These are phyloP conservation scores for Solanum sitiens DNA, from an alignment of 257 asterid species.

Conservation along the genomic window DNA sequence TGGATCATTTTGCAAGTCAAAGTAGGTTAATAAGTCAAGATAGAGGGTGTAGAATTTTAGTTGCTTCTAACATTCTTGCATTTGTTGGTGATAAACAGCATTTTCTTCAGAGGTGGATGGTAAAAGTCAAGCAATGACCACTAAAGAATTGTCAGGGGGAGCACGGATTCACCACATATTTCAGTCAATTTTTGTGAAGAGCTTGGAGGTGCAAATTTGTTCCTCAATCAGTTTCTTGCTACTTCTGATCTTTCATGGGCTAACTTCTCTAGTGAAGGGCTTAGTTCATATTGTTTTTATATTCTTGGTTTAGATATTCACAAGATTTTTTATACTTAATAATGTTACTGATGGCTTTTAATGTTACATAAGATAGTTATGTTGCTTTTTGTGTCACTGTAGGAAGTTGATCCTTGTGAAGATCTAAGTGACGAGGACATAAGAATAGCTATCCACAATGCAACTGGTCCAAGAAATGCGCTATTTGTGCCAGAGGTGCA, in stretches of 20 bases:
- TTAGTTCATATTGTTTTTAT: neutral
- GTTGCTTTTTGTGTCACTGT: slow-evolving; percentile 4
- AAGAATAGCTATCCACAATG: slow-evolving; percentile 85
- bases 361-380: neutral
- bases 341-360: neutral
- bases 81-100: slow-evolving; percentile 36
- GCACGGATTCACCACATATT: slow-evolving; percentile 95
- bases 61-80: neutral
- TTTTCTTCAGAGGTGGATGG: slow-evolving; percentile 91
- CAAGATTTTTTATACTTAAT: neutral
- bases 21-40: neutral
- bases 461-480: slow-evolving; percentile 84
- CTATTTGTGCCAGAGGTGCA: slow-evolving; percentile 82
- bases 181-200: slow-evolving; percentile 76
- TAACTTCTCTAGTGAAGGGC: neutral
- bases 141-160: slow-evolving; percentile 90
- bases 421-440: slow-evolving; percentile 89
- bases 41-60: neutral
- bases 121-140: slow-evolving; percentile 78
- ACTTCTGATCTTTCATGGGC: neutral
- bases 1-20: neutral
- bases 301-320: neutral
- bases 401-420: slow-evolving; percentile 97
- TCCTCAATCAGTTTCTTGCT: neutral
- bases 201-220: slow-evolving; percentile 67